phyloP scores from a whole-genome alignment of 352 stramenopile species.

The Globisporangium parvum region DNA sequence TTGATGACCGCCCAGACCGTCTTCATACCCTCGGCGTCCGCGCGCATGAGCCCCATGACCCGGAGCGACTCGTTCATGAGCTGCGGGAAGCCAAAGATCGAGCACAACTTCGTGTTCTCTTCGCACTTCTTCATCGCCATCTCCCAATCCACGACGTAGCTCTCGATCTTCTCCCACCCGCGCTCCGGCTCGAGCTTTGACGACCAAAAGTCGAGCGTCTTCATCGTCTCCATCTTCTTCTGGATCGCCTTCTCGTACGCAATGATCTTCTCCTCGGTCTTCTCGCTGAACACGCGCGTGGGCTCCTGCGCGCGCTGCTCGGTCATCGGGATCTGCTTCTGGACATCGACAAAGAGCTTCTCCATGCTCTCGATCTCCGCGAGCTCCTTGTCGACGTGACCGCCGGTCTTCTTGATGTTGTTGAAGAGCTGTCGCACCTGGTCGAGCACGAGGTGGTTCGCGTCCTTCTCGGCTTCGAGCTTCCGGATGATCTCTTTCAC shows the following conservation, averaged over 20 bases:
- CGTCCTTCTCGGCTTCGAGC: conserved; percentile 58
- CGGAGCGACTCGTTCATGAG: conserved; percentile 87
- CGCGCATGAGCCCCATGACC: conserved; percentile 87
- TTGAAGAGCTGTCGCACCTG: conserved; percentile 73
- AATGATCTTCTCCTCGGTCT: conserved; percentile 92
- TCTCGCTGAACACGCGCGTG: conserved; percentile 82
- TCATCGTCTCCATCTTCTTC: conserved; percentile 74
- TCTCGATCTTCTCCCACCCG: conserved; percentile 79
- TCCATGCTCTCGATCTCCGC: conserved; percentile 81
- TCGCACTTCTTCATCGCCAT: conserved; percentile 90
- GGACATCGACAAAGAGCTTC: conserved; percentile 72
- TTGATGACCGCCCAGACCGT: conserved; percentile 80
- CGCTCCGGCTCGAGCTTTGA: conserved; percentile 77
- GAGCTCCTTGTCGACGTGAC: conserved; percentile 80
- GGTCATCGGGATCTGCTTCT: conserved; percentile 72
- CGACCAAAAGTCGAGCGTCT: conserved; percentile 81
- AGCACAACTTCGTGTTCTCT: conserved; percentile 89
- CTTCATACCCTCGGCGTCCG: conserved; percentile 71
- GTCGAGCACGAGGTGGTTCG: conserved; percentile 68
- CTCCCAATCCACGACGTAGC: conserved; percentile 74
- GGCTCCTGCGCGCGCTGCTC: conserved; percentile 72
- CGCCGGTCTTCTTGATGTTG: conserved; percentile 75
- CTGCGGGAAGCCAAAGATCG: conserved; percentile 93
- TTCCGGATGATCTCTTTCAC: conserved; percentile 84
- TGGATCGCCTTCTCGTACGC: conserved; percentile 89